Evolutionary conservation across 495 filamentous ascomycete species (phyloP).

Genomic region (Glarea lozoyensis): DNA sequence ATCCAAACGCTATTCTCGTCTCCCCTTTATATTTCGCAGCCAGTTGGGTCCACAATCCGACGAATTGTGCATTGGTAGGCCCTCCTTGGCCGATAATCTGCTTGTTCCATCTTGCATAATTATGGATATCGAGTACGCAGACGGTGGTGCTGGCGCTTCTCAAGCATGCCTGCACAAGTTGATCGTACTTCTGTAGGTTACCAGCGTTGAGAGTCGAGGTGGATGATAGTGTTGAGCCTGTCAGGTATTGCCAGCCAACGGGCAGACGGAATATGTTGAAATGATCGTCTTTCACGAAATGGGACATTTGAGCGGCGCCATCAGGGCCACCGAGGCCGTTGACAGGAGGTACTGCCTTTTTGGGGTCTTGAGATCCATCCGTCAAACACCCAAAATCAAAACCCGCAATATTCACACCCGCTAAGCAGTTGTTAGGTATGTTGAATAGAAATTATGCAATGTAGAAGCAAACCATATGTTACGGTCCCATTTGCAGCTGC

Average conservation of each 20-base stretch:
- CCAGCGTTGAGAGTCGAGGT: constrained; percentile 29
- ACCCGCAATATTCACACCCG: constrained; percentile 25
- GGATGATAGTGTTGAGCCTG: constrained; percentile 33
- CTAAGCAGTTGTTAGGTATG: not conserved
- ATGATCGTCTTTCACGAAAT: constrained; percentile 34
- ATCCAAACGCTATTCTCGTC: constrained; percentile 45
- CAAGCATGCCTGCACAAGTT: constrained; percentile 46
- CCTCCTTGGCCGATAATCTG: constrained; percentile 50
- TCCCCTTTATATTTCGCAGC: constrained; percentile 42
- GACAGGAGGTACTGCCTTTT: constrained; percentile 23
- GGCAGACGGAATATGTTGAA: constrained; percentile 47
- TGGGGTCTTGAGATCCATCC: constrained; percentile 33
- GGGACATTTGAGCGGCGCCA: constrained; percentile 36
- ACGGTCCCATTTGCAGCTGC: not conserved
- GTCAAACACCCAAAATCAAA: constrained; percentile 42
- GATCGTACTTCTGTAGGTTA: constrained; percentile 11
- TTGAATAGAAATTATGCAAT: constrained; percentile 6
- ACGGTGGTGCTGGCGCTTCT: constrained; percentile 34
- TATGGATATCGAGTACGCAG: constrained; percentile 46
- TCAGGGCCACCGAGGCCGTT: constrained; percentile 25
- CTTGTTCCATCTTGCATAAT: constrained; percentile 47
- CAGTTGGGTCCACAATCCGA: constrained; percentile 45
- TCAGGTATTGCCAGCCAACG: constrained; percentile 43
- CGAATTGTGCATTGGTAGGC: constrained; percentile 46
- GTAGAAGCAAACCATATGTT: not conserved